phyloP scores from a whole-genome alignment of 805 yeast species.

The Kluyveromyces aestuarii region DNA sequence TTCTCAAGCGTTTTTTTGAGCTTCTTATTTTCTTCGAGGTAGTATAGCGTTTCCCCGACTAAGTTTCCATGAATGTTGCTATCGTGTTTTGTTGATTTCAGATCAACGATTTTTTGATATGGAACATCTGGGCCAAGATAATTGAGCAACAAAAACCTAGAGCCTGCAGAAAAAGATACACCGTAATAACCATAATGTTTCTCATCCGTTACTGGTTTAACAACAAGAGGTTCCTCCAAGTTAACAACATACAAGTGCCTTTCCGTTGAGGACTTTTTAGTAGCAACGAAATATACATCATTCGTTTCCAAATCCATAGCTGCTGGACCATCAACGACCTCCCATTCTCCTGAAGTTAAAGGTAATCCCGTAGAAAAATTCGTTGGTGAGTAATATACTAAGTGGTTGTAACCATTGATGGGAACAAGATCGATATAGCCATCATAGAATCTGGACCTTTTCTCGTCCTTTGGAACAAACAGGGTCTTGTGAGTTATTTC shows the following conservation, averaged over 20 bases:
- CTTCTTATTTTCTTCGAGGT: slow-evolving; percentile 33
- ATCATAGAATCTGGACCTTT: slow-evolving; percentile 36
- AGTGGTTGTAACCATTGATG: slow-evolving; percentile 55
- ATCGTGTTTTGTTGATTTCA: slow-evolving; percentile 31
- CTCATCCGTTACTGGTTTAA: slow-evolving; percentile 40
- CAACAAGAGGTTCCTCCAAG: slow-evolving; percentile 35
- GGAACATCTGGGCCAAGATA: slow-evolving; percentile 79
- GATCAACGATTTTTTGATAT: slow-evolving; percentile 58
- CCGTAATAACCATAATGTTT: slow-evolving; percentile 54
- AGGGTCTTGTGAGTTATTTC: slow-evolving; percentile 61
- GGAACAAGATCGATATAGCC: slow-evolving; percentile 80
- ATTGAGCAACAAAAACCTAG: slow-evolving; percentile 59
- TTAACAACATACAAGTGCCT: slow-evolving; percentile 72
- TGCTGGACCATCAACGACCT: slow-evolving; percentile 68
- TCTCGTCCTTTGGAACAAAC: slow-evolving; percentile 43
- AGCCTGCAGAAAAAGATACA: slow-evolving; percentile 72
- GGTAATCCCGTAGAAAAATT: slow-evolving; percentile 41
- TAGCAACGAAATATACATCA: slow-evolving; percentile 54
- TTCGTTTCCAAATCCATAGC: slow-evolving; percentile 46
- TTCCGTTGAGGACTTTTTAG: slow-evolving; percentile 71
- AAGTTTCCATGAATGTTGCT: slow-evolving; percentile 10
- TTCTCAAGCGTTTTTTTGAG: slow-evolving; percentile 31
- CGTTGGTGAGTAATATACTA: slow-evolving; percentile 78
- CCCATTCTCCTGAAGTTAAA: slow-evolving; percentile 80
- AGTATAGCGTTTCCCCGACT: slow-evolving; percentile 22